A percentile compares a stretch with the other conserved stretches of the same genome.
phyloP scores from a whole-genome alignment of 257 asterid species.

The Rauvolfia tetraphylla region DNA sequence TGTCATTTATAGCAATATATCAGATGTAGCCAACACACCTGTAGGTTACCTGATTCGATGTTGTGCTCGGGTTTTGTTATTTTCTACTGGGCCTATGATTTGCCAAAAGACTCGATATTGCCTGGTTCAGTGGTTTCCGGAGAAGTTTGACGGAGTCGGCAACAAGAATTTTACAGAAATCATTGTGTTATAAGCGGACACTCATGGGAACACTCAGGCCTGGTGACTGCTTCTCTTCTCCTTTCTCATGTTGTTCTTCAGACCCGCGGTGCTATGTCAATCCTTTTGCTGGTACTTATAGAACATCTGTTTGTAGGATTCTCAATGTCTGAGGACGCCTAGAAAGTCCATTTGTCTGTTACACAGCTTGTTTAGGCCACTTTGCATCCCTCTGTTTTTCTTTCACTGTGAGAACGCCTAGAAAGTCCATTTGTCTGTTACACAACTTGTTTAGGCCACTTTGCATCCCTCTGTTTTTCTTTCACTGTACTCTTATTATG shows the following conservation, averaged over 20 bases:
- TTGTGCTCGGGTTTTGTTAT: neutral
- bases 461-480: neutral
- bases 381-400: neutral
- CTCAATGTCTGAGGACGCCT: neutral
- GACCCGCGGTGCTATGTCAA: neutral
- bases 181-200: neutral
- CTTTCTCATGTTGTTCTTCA: neutral
- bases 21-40: too few relatives aligned
- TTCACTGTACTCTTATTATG: neutral
- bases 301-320: neutral
- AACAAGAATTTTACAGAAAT: neutral
- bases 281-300: neutral
- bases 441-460: neutral
- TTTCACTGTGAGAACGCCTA: too few relatives aligned
- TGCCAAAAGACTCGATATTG: neutral
- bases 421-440: neutral
- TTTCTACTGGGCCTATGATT: neutral
- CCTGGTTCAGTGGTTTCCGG: neutral
- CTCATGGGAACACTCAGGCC: neutral
- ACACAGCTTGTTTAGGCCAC: neutral
- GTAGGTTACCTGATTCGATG: too few relatives aligned
- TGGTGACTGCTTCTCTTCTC: neutral
- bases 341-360: neutral
- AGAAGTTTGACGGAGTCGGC: neutral
- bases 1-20: too few relatives aligned